These are phyloP conservation scores for Protea cynaroides DNA, from an alignment of 164 flowering plant species.

Conservation along the genomic window DNA sequence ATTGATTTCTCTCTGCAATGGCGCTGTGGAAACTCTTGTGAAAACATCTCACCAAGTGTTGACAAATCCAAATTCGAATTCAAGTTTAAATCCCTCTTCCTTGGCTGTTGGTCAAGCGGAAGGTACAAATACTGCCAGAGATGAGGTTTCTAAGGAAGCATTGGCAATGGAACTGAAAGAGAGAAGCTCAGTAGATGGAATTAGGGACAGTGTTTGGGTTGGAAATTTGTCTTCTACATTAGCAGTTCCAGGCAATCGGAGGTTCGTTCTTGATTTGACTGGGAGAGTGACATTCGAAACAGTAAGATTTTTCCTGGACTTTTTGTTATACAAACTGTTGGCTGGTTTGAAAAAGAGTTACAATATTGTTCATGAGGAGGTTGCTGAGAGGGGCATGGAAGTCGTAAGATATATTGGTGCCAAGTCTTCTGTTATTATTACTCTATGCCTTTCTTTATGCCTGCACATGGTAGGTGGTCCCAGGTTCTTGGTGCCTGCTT, in stretches of 20 bases:
- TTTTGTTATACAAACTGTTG: conserved; percentile 45
- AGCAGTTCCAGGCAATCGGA: conserved; percentile 78
- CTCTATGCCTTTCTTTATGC: conserved; percentile 67
- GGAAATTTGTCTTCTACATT: conserved; percentile 62
- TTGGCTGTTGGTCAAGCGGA: conserved; percentile 14
- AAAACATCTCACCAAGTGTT: conserved; percentile 67
- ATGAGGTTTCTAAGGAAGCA: conserved; percentile 13
- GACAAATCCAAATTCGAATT: conserved; percentile 20
- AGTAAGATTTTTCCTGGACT: conserved; percentile 59
- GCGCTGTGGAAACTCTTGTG: conserved; percentile 66
- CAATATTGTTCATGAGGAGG: conserved; percentile 44
- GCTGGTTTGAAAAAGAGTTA: conserved; percentile 54
- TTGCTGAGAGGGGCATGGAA: conserved; percentile 53
- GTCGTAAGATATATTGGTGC: conserved; percentile 60
- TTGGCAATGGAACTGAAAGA: conserved; percentile 4
- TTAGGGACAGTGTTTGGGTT: conserved; percentile 50
- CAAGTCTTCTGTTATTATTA: conserved; percentile 60
- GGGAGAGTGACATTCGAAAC: conserved; percentile 94
- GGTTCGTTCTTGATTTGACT: conserved; percentile 78
- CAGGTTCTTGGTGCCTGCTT: conserved; percentile 42
- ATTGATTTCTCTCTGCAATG: conserved; percentile 54
- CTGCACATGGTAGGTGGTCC: conserved; percentile 55
- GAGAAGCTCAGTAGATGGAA: conserved; percentile 18
- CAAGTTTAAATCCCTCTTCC: conserved; percentile 19
- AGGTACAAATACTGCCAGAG: conserved; percentile 6